A percentile compares a stretch with the other conserved stretches of the same genome.
Evolutionary conservation across 2,329 filamentous ascomycete genomes (phyloP).

Genomic region (Cercospora beticola): DNA sequence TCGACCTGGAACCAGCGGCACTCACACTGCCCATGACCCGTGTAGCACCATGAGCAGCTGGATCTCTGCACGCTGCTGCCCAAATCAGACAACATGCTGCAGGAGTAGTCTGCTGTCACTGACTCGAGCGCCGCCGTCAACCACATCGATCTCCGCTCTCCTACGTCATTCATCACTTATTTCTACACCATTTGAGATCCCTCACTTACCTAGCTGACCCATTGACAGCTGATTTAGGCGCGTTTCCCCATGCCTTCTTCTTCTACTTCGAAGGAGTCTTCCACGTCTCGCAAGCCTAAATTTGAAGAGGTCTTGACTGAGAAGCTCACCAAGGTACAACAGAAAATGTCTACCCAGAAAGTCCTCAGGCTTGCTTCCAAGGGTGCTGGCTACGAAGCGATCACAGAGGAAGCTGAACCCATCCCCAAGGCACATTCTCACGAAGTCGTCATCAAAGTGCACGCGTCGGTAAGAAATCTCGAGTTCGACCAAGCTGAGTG

Average conservation of each 20-base stretch:
- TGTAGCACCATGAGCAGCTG: neutral
- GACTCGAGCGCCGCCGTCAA: conserved; percentile 6
- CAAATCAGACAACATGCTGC: conserved; percentile 2
- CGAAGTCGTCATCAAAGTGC: conserved; percentile 51
- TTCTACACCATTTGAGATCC: neutral
- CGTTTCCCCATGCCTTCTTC: conserved; percentile 6
- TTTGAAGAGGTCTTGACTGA: conserved; percentile 12
- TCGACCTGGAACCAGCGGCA: neutral
- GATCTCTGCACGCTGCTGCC: neutral
- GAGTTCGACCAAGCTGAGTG: neutral
- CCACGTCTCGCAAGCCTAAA: conserved; percentile 6
- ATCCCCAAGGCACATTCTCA: conserved; percentile 37
- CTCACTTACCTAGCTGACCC: neutral
- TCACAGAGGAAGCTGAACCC: conserved; percentile 16
- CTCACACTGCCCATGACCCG: conserved; percentile 1
- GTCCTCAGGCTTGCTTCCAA: conserved; percentile 22
- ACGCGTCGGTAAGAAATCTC: conserved; percentile 38
- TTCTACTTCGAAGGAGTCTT: neutral
- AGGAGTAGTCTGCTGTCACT: conserved; percentile 12
- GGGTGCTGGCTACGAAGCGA: conserved; percentile 20
- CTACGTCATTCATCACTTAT: conserved; percentile 9
- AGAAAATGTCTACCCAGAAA: conserved; percentile 20
- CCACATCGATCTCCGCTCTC: conserved; percentile 6
- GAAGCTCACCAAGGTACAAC: conserved; percentile 7
- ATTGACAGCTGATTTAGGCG: neutral